Conservation (phyloP, 2,329 filamentous ascomycete genomes). For the Ceratocystis albifundus region DNA sequence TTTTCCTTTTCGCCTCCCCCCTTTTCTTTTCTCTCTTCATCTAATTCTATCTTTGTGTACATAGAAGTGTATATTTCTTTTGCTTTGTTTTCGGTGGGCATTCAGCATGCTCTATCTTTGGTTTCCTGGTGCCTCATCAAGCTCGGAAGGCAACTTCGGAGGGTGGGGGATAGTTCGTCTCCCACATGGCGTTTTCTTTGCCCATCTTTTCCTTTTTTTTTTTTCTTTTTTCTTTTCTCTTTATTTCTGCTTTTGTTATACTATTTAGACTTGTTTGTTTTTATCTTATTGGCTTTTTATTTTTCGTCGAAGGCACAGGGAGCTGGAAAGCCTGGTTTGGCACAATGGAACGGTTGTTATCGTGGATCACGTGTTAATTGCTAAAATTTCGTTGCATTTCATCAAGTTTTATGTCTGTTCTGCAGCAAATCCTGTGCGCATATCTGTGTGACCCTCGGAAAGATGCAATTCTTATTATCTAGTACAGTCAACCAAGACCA, state of each 20-base stretch:
- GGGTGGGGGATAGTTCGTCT: not conserved
- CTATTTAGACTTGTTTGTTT: not conserved
- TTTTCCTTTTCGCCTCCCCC: not conserved
- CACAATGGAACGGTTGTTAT: not conserved
- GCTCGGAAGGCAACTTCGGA: not conserved
- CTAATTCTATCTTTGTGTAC: constrained; percentile 12
- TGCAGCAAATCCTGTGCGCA: too few species aligned
- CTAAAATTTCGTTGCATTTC: too few species aligned
- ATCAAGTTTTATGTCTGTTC: too few species aligned
- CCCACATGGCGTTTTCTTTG: not conserved
- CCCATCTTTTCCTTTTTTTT: too few species aligned
- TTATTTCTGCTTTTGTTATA: not conserved
- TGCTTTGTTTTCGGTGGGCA: constrained; percentile 5
- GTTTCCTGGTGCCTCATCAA: not conserved
- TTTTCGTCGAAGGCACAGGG: not conserved
- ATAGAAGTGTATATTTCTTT: not conserved
- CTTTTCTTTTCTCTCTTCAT: constrained; percentile 15
- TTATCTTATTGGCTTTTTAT: not conserved
- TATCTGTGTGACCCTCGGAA: too few species aligned
- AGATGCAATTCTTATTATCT: too few species aligned
- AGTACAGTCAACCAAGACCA: too few species aligned
- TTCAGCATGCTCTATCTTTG: constrained; percentile 13
- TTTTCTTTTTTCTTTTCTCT: too few species aligned
- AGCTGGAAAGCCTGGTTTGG: not conserved
- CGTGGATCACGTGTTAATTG: not conserved